Evolutionary conservation across 768 basidiomycete species (phyloP).

Genomic region (Mycena filopes): DNA sequence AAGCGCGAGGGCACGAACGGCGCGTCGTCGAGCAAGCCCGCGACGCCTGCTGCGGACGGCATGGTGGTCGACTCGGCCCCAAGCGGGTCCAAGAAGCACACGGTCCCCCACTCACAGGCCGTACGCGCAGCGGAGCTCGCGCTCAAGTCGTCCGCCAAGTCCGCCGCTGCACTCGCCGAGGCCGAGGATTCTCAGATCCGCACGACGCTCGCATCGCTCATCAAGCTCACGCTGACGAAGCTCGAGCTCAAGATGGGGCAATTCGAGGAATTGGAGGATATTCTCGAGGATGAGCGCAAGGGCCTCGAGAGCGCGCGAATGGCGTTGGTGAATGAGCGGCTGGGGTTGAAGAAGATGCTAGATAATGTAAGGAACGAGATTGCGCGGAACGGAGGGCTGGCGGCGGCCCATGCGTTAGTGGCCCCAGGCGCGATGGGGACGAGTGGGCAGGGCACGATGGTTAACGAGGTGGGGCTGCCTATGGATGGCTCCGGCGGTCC

Average conservation of each 20-base stretch:
- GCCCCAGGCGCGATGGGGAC: slow-evolving; percentile 59
- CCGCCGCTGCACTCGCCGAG: slow-evolving; percentile 81
- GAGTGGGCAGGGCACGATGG: slow-evolving; percentile 68
- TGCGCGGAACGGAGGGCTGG: slow-evolving; percentile 58
- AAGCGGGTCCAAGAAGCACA: slow-evolving; percentile 54
- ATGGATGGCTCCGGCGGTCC: slow-evolving; percentile 68
- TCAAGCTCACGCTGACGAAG: slow-evolving; percentile 87
- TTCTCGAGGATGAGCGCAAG: slow-evolving; percentile 91
- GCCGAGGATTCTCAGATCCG: slow-evolving; percentile 88
- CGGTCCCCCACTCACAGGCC: slow-evolving; percentile 77
- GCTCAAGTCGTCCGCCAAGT: slow-evolving; percentile 88
- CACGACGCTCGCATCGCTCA: slow-evolving; percentile 80
- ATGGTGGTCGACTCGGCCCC: slow-evolving; percentile 60
- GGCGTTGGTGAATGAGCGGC: slow-evolving; percentile 82
- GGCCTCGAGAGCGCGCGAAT: slow-evolving; percentile 85
- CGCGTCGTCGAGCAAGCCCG: slow-evolving; percentile 37
- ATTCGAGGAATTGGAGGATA: slow-evolving; percentile 93
- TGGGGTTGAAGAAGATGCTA: slow-evolving; percentile 75
- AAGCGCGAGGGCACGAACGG: slow-evolving; percentile 44
- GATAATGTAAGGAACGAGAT: slow-evolving; percentile 76
- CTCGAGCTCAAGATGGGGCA: slow-evolving; percentile 95
- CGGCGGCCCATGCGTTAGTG: slow-evolving; percentile 43
- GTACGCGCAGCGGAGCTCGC: slow-evolving; percentile 88
- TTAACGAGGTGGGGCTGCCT: slow-evolving; percentile 60
- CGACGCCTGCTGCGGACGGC: slow-evolving; percentile 44